A percentile compares a stretch with the other conserved stretches of the same genome.
Conservation (phyloP, 192 early-diverging fungal species). For the Funneliformis mosseae region DNA sequence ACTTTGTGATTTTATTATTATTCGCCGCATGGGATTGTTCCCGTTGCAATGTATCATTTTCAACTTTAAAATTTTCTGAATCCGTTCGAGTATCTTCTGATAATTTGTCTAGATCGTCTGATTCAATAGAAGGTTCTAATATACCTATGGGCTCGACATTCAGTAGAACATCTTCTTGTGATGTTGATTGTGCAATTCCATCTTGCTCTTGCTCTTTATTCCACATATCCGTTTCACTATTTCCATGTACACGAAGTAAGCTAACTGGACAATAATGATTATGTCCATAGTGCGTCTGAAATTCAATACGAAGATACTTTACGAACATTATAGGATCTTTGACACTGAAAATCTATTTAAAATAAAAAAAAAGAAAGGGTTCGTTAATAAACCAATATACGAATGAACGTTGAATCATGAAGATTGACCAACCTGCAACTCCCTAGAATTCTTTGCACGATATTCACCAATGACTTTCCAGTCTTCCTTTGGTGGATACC, state of each 20-base stretch:
- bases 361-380: neutral
- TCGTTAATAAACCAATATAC: neutral
- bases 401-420: neutral
- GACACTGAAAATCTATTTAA: slow-evolving; percentile 77
- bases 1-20: neutral
- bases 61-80: neutral
- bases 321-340: slow-evolving; percentile 74
- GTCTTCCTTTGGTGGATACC: slow-evolving; percentile 73
- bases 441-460: slow-evolving; percentile 82
- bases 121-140: neutral
- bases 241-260: slow-evolving; percentile 84
- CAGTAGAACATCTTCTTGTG: slow-evolving; percentile 42
- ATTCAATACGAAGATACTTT: slow-evolving; percentile 86
- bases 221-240: slow-evolving; percentile 90
- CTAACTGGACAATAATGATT: slow-evolving; percentile 96
- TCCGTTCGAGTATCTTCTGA: slow-evolving; percentile 19
- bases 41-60: neutral
- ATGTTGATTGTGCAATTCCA: slow-evolving; percentile 35
- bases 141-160: slow-evolving; percentile 36
- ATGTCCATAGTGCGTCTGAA: slow-evolving; percentile 82
- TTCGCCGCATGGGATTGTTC: neutral
- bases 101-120: slow-evolving; percentile 15
- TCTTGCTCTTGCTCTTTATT: slow-evolving; percentile 57
- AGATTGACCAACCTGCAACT: slow-evolving; percentile 64
- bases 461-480: slow-evolving; percentile 88